These are phyloP conservation scores for Globisporangium radiosum DNA, from an alignment of 352 stramenopile species.

Conservation along the genomic window DNA sequence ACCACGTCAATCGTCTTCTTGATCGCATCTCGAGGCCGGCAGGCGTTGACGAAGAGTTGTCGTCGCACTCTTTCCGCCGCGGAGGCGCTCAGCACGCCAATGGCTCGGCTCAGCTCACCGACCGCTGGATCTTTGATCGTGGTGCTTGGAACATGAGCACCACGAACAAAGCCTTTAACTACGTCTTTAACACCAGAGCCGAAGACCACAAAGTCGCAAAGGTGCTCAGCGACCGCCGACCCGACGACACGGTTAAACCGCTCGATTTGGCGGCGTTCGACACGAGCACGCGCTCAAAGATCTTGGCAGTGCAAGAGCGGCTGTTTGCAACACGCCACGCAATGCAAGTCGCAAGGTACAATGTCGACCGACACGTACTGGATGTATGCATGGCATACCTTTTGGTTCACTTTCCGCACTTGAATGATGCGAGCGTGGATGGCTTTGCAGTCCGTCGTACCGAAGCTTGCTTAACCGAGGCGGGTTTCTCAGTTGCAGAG, in stretches of 20 bases:
- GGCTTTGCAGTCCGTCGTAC: neutral
- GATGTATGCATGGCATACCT: neutral
- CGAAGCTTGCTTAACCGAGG: neutral
- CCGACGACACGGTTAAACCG: neutral
- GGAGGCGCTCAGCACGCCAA: conserved; percentile 2
- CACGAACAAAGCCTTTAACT: conserved; percentile 8
- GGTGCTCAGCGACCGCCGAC: neutral
- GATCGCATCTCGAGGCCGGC: neutral
- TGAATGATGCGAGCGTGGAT: neutral
- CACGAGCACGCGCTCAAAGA: neutral
- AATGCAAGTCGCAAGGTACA: neutral
- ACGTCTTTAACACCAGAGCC: conserved; percentile 5
- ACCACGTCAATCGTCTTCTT: conserved; percentile 1
- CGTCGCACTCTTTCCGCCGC: neutral
- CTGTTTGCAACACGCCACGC: neutral
- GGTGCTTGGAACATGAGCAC: conserved; percentile 1
- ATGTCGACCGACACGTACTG: neutral
- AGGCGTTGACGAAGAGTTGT: neutral
- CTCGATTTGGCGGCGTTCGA: neutral
- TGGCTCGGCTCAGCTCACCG: neutral
- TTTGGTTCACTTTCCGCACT: neutral
- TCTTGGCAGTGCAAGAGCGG: neutral
- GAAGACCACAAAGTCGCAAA: conserved; percentile 5
- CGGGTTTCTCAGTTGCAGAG: conserved; percentile 1
- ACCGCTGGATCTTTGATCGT: conserved; percentile 6